These are phyloP conservation scores for Dactylellina haptotyla DNA, from an alignment of 2,329 filamentous ascomycete genomes.

Conservation along the genomic window DNA sequence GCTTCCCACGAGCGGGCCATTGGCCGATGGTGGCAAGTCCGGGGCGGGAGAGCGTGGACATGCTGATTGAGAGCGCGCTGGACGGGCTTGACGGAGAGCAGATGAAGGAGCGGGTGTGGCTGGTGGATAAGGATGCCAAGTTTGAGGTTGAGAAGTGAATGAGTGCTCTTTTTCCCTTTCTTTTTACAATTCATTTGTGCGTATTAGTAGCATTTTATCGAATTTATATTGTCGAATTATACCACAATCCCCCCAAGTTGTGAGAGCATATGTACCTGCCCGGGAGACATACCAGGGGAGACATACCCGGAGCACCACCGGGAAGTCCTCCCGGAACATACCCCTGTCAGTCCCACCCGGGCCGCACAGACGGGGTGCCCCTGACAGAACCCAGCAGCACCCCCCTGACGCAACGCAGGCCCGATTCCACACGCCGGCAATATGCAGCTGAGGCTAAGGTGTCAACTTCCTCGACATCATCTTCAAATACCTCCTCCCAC, in stretches of 20 bases:
- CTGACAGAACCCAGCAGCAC: conserved; percentile 1
- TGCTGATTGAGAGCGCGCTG: conserved; percentile 43
- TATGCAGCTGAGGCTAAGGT: conserved; percentile 53
- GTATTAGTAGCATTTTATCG: background rate
- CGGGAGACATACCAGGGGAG: background rate
- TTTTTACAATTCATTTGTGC: background rate
- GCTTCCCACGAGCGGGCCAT: conserved; percentile 32
- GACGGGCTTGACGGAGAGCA: conserved; percentile 34
- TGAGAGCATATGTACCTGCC: conserved; percentile 3
- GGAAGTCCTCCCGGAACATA: background rate
- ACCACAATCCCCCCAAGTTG: background rate
- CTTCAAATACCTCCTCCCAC: background rate
- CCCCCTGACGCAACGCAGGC: conserved; percentile 30
- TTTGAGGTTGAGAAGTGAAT: conserved; percentile 48
- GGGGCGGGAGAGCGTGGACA: conserved; percentile 40
- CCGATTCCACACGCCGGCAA: conserved; percentile 9
- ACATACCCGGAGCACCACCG: background rate
- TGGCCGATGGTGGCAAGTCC: conserved; percentile 50
- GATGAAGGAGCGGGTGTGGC: conserved; percentile 41
- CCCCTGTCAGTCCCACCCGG: too few species aligned
- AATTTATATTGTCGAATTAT: background rate
- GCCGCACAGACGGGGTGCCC: conserved; percentile 32
- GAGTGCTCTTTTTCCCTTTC: background rate
- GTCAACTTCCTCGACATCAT: conserved; percentile 36
- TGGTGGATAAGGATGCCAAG: conserved; percentile 32